These are phyloP conservation scores for Pseudoperonospora humuli DNA, from an alignment of 352 stramenopile genomes.

Conservation along the genomic window DNA sequence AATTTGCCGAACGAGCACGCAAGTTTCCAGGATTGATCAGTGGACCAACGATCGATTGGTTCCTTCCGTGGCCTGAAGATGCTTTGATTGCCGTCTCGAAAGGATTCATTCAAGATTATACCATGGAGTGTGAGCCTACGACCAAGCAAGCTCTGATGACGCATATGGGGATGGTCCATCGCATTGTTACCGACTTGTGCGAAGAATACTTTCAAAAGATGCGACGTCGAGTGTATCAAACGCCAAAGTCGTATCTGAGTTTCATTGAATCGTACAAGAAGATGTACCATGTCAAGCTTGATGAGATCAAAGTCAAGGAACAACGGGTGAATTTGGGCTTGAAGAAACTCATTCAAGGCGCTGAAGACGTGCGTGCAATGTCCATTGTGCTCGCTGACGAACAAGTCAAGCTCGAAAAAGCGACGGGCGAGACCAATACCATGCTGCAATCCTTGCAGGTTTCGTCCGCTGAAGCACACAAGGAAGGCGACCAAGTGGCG, in stretches of 20 bases:
- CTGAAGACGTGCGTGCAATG: slow-evolving; percentile 95
- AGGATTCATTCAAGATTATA: slow-evolving; percentile 95
- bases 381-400: slow-evolving; percentile 95
- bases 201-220: slow-evolving; percentile 98
- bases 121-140: slow-evolving; percentile 88
- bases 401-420: slow-evolving; percentile 95
- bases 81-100: slow-evolving; percentile 95
- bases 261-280: slow-evolving; percentile 98
- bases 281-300: slow-evolving; percentile 93
- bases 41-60: slow-evolving; percentile 98
- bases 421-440: slow-evolving; percentile 94
- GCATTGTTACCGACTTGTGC: slow-evolving; percentile 95
- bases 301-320: slow-evolving; percentile 95
- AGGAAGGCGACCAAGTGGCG: slow-evolving; percentile 94
- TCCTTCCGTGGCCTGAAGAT: slow-evolving; percentile 97
- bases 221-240: slow-evolving; percentile 96
- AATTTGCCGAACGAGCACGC: slow-evolving; percentile 93
- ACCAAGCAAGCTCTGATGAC: slow-evolving; percentile 89
- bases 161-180: slow-evolving; percentile 97
- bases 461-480: slow-evolving; percentile 93
- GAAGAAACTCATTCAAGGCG: slow-evolving; percentile 96
- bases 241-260: slow-evolving; percentile 96
- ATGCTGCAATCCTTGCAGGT: slow-evolving; percentile 96
- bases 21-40: slow-evolving; percentile 97
- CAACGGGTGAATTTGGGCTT: slow-evolving; percentile 94